These are phyloP conservation scores for Urostyla sp. DNA, from an alignment of 73 alveolate species.

Conservation along the genomic window DNA sequence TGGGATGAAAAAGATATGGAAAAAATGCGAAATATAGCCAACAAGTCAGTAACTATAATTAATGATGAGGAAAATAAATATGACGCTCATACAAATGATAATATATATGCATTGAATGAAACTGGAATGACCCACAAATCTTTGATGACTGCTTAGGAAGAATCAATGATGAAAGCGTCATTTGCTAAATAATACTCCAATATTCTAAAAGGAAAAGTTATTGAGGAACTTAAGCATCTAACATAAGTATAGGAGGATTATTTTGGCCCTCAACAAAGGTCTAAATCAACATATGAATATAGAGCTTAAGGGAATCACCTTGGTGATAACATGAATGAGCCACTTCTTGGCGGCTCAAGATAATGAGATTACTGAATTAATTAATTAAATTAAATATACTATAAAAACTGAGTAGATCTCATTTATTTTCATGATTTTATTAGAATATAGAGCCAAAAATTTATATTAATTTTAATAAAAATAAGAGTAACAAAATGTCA, in stretches of 20 bases:
- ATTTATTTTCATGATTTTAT: too few relatives aligned
- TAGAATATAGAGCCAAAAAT: too few relatives aligned
- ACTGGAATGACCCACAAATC: conserved; percentile 18
- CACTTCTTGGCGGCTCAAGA: too few relatives aligned
- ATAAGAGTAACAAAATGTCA: too few relatives aligned
- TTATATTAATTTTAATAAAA: too few relatives aligned
- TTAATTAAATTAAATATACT: too few relatives aligned
- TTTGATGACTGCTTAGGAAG: background rate
- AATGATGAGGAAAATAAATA: conserved; percentile 43
- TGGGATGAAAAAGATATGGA: conserved; percentile 61
- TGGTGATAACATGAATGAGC: too few relatives aligned
- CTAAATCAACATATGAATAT: too few relatives aligned
- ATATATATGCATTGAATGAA: conserved; percentile 18
- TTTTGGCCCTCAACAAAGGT: background rate
- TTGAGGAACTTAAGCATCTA: background rate
- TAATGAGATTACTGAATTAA: too few relatives aligned
- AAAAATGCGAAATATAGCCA: conserved; percentile 21
- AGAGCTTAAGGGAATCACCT: too few relatives aligned
- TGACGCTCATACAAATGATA: too few relatives aligned
- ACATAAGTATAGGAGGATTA: background rate
- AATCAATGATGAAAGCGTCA: conserved; percentile 21
- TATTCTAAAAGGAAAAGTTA: conserved; percentile 26
- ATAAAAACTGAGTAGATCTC: too few relatives aligned
- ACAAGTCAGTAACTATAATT: conserved; percentile 39
- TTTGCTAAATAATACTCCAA: conserved; percentile 14